These are phyloP conservation scores for Fagopyrum tataricum DNA, from an alignment of 148 eudicot species.

Conservation along the genomic window DNA sequence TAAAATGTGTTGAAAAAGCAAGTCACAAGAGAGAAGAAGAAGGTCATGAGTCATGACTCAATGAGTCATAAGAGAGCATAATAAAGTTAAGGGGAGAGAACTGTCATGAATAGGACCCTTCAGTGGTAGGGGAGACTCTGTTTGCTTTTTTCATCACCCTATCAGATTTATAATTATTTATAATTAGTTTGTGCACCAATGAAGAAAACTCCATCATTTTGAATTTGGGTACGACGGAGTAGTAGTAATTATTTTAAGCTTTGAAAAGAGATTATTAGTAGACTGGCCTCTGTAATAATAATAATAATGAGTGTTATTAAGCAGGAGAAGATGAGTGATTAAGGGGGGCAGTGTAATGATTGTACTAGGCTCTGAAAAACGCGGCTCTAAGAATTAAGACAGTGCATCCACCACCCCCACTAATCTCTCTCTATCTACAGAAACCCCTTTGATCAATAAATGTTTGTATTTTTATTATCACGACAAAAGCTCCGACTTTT, in stretches of 20 bases:
- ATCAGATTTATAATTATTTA: not conserved
- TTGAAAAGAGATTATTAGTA: not conserved
- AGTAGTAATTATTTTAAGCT: not conserved
- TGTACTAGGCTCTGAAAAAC: slow-evolving; percentile 18
- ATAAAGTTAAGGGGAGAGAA: not conserved
- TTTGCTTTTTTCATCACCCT: not conserved
- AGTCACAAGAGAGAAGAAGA: slow-evolving; percentile 4
- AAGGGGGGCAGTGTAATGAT: slow-evolving; percentile 13
- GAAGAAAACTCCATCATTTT: not conserved
- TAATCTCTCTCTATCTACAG: not conserved
- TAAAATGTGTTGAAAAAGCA: slow-evolving; percentile 13
- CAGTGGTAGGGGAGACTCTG: not conserved
- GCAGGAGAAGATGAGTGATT: not conserved
- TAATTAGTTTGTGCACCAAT: not conserved
- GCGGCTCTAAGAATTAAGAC: slow-evolving; percentile 15
- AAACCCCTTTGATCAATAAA: not conserved
- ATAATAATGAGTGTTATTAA: not conserved
- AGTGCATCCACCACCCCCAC: not conserved
- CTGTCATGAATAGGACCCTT: slow-evolving; percentile 17
- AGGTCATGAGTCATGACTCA: too few relatives aligned
- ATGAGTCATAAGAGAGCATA: slow-evolving; percentile 1
- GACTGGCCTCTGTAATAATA: not conserved
- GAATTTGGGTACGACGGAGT: not conserved
- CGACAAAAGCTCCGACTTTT: not conserved
- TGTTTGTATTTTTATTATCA: not conserved